A percentile compares a stretch with the other conserved stretches of the same genome.
Evolutionary conservation across 2,329 filamentous ascomycete species (phyloP).

Genomic region (Colletotrichum costaricense): DNA sequence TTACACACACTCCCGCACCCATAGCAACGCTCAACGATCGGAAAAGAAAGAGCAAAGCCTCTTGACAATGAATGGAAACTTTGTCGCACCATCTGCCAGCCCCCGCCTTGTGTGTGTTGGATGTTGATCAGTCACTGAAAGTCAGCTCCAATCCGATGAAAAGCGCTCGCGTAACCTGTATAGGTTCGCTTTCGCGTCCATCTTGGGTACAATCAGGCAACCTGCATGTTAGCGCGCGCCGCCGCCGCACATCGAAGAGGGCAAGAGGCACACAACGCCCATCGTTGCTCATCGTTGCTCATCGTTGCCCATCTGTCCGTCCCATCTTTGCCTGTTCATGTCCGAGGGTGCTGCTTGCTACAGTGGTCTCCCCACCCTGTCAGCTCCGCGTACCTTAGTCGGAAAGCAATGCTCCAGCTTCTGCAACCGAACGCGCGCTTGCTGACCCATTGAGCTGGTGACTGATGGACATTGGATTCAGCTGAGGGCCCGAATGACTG

Average conservation of each 20-base stretch:
- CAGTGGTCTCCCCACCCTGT: constrained; percentile 4
- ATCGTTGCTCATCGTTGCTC: constrained; percentile 8
- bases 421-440: constrained; percentile 7
- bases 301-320: background rate
- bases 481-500: constrained; percentile 27
- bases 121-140: constrained; percentile 19
- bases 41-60: background rate
- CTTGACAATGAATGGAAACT: background rate
- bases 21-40: background rate
- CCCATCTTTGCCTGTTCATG: constrained; percentile 24
- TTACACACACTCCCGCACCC: background rate
- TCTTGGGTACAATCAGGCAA: constrained; percentile 18
- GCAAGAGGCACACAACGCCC: background rate
- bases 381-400: background rate
- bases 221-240: constrained; percentile 13
- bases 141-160: constrained; percentile 17
- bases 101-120: background rate
- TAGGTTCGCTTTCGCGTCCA: constrained; percentile 27
- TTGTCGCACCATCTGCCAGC: constrained; percentile 15
- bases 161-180: constrained; percentile 23
- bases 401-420: constrained; percentile 20
- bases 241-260: constrained; percentile 16
- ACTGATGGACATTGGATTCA: constrained; percentile 13
- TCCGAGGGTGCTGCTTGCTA: background rate
- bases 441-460: constrained; percentile 28